phyloP scores from a whole-genome alignment of 345 rosid species.

The Populus euphratica region DNA sequence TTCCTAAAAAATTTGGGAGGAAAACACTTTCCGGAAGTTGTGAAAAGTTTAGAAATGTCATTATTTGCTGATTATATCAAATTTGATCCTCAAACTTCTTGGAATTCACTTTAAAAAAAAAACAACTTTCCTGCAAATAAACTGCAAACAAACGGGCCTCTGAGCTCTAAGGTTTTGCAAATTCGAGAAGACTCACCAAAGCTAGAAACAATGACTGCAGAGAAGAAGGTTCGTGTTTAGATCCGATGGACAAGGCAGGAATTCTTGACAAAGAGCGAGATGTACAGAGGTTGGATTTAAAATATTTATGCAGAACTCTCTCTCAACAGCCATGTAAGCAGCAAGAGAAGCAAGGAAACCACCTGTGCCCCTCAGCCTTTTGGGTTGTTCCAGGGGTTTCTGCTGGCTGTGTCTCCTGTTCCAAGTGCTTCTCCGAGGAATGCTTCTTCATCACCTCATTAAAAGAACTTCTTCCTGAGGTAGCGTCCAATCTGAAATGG shows the following conservation, averaged over 20 bases:
- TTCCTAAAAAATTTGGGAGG: too few relatives aligned
- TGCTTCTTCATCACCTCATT: conserved; percentile 4
- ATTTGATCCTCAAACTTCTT: too few relatives aligned
- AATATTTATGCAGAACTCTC: background rate
- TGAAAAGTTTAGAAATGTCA: too few relatives aligned
- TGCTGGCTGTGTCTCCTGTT: conserved; percentile 8
- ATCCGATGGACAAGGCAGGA: background rate
- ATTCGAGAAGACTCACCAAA: background rate
- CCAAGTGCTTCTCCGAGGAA: background rate
- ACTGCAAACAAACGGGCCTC: too few relatives aligned
- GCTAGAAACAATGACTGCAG: background rate
- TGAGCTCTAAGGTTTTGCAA: background rate
- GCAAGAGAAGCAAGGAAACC: conserved; percentile 60
- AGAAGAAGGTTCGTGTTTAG: background rate
- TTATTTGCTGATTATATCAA: too few relatives aligned
- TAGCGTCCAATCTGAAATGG: conserved; percentile 38
- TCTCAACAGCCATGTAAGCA: conserved; percentile 29
- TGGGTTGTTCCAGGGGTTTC: conserved; percentile 7
- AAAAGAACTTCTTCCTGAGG: conserved; percentile 11
- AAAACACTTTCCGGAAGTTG: too few relatives aligned
- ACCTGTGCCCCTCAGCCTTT: conserved; percentile 19
- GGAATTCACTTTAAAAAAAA: too few relatives aligned
- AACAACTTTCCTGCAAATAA: too few relatives aligned
- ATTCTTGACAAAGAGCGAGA: background rate
- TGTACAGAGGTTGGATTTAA: background rate